Base-by-base conservation (phyloP, 306 rosid genomes). In the Quercus suber region DNA sequence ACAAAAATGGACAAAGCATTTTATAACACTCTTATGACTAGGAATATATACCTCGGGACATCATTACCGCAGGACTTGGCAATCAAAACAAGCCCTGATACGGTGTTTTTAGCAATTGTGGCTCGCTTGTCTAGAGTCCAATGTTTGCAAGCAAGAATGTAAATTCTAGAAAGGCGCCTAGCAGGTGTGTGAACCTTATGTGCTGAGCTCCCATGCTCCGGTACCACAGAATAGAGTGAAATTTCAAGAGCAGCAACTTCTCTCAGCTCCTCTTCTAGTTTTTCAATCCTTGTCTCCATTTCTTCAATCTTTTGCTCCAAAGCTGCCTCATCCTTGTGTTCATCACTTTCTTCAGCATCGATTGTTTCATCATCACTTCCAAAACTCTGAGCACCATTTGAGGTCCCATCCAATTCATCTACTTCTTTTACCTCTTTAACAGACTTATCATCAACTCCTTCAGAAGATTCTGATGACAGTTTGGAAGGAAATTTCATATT, bases 161-260 rank as follows among this genome's bases (percentile, higher is more conserved):
- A 93, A 82, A 96, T 89, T 84, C 99, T 90, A 76, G 96, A 93
- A 75, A 96, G 93, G 75, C 98, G 99, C 15, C 98, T 88, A 82
- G 99, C 97, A 28, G 99, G 98, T 17, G 99, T 91, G 85, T 96
- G 99, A 81, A 93, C 99, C 83, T 96, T 96, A 81, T 96, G 98
- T 37, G 93, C 98, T 4, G 99, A 91, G 82, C 98, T 91, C 30
- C 99, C 99, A 82, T 96, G 99, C 84, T 96, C 98, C 21, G 99
- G 98, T 69, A 88, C 92, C 3, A 96, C 85, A 75, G 99, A 89
- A 85, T 96, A 96, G 27, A 96, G 89, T 65, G 99, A 90, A 71
- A 96, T 89, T 85, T 96, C 99, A 81, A 96, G 94, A 79, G 96
- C 89, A n/a, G 99, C 99, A 88, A 96, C 97, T 89, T 93, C 98